Evolutionary conservation across 352 stramenopile species (phyloP), one percentile per base, ranked within the genome.

Genomic region (Phytophthora tubulina): DNA sequence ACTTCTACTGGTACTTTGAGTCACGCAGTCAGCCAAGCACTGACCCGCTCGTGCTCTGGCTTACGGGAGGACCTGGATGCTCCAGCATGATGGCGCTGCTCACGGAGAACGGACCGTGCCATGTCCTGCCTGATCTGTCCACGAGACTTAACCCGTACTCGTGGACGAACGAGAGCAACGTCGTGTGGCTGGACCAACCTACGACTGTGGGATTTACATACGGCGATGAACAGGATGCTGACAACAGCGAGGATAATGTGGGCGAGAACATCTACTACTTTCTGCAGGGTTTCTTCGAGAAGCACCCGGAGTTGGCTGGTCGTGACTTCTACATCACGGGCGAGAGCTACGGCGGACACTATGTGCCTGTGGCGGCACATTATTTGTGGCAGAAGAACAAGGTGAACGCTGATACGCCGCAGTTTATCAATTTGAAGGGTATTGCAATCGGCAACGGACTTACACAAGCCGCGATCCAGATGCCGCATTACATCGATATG

Each of bases 1-100:
- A 90, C 67, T 91, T 91, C 62, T 91, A 90, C 63, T 93, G 85
- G 85, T 90, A 82, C 73, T 88, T 88, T 54, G 81, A 90, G 72
- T 90, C 85, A 3, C 75, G 81, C n/a, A 73, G 65, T 11, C 63
- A 81, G 11, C 81, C 81, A 13, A 57, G 21, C 3, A 87, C 51
- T 1, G 85, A 89, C 63, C 83, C 85, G 15, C 70, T 93, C 3
- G 75, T 93, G 39, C 63, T 93, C 0, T 92, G 84, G 82, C 73
- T 92, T 56, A 86, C 81, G 30, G 84, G 84, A 31, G 84, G 84
- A 17, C 81, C 81, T 10, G 84, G 79, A n/a, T 89, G 75, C 52
- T 89, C 79, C 44, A 88, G 81, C 45, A 74, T 89, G 67, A 79
- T 87, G 57, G 80, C 83, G 21, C 54, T 91, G 33, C 59, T 93